Percentiles rank a stretch among this genome's conserved stretches.
Conservation (phyloP, 257 asterid genomes). For the Leptodermis oblonga region DNA sequence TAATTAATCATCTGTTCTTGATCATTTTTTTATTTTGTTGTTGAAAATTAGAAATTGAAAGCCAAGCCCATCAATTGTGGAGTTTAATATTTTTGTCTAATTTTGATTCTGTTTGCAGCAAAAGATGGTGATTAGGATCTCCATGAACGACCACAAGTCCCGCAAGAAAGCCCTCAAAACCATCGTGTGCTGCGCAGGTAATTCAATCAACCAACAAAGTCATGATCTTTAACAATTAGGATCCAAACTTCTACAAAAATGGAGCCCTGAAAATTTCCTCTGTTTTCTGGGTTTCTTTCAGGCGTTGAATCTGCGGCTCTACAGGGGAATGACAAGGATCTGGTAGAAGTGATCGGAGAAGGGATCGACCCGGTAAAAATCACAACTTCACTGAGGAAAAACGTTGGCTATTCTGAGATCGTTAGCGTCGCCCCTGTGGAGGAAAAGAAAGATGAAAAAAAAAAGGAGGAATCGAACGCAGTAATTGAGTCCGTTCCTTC, state of each 20-base stretch:
- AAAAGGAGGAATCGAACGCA: background rate
- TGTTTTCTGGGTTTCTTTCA: background rate
- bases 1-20: background rate
- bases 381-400: conserved; percentile 42
- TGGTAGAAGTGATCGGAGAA: conserved; percentile 53
- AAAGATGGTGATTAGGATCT: conserved; percentile 47
- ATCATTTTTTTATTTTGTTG: background rate
- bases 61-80: background rate
- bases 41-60: no score
- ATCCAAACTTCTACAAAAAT: no score
- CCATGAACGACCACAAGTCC: conserved; percentile 33
- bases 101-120: conserved; percentile 35
- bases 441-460: conserved; percentile 23
- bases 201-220: no score
- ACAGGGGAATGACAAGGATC: conserved; percentile 34
- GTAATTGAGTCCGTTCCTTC: no score
- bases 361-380: conserved; percentile 53
- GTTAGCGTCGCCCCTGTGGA: conserved; percentile 27
- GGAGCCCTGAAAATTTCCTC: background rate
- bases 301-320: conserved; percentile 48
- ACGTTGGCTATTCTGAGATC: conserved; percentile 43
- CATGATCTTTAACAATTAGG: no score
- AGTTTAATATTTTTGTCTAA: background rate
- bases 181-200: background rate
- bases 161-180: conserved; percentile 44